phyloP scores from a whole-genome alignment of 208 protist genomes.

The Leptomonas seymouri region DNA sequence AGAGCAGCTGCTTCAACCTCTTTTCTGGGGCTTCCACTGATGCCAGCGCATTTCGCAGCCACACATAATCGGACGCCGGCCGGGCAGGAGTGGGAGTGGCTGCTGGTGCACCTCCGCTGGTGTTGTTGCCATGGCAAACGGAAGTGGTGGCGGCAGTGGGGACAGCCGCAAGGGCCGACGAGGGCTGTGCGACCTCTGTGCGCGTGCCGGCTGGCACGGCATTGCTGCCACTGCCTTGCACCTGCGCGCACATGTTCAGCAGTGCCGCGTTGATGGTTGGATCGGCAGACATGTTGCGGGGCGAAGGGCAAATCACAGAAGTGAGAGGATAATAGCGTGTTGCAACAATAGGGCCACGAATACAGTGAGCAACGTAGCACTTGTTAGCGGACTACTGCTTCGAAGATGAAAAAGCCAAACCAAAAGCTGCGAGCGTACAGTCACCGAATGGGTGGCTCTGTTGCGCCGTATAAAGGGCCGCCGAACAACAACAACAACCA shows the following conservation, averaged over 20 bases:
- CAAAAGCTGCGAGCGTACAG: not conserved
- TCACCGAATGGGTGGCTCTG: not conserved
- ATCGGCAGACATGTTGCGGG: constrained; percentile 23
- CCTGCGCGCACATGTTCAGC: constrained; percentile 38
- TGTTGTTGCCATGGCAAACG: not conserved
- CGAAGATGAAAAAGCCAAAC: not conserved
- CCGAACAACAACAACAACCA: not conserved
- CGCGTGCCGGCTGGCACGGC: not conserved
- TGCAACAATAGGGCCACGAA: not conserved
- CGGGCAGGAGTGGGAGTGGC: constrained; percentile 1
- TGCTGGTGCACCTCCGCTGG: not conserved
- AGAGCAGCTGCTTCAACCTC: constrained; percentile 46
- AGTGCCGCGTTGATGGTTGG: constrained; percentile 33
- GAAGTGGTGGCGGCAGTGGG: not conserved
- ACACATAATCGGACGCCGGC: constrained; percentile 53
- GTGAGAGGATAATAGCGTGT: not conserved
- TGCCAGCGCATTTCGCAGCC: constrained; percentile 67
- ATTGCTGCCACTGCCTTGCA: constrained; percentile 15
- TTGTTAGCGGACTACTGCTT: too few species aligned
- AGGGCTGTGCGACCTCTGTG: constrained; percentile 11
- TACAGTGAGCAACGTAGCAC: not conserved
- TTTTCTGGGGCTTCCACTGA: constrained; percentile 81
- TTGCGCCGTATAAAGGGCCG: too few species aligned
- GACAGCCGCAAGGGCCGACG: not conserved
- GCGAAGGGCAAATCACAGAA: not conserved